Conservation (phyloP, 148 eudicot genomes). For the Cornus suecica region DNA sequence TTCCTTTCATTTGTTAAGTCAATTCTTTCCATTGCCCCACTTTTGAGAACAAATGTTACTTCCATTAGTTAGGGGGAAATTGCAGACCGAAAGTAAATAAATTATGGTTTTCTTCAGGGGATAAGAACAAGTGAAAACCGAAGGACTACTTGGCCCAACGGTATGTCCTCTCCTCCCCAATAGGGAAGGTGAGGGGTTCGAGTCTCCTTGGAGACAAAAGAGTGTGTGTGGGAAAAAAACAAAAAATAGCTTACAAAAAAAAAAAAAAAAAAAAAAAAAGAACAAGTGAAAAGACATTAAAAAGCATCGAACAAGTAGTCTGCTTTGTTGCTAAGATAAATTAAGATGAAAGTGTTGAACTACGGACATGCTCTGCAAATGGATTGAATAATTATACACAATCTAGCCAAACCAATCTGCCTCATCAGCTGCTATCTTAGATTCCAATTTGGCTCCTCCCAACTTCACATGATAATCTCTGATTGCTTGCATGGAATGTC, state of each 20-base stretch:
- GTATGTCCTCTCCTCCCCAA: too few relatives aligned
- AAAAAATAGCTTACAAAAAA: too few relatives aligned
- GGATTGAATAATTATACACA: neutral
- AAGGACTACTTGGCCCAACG: too few relatives aligned
- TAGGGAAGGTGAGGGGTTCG: too few relatives aligned
- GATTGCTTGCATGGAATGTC: neutral
- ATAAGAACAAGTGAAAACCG: neutral
- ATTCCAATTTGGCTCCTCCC: neutral
- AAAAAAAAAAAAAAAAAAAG: neutral
- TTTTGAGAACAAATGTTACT: neutral
- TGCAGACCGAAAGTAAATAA: too few relatives aligned
- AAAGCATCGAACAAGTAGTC: neutral
- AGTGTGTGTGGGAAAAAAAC: too few relatives aligned
- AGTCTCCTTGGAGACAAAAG: too few relatives aligned
- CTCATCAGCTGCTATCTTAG: neutral
- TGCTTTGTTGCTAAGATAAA: neutral
- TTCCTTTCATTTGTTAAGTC: neutral
- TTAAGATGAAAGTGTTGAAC: neutral
- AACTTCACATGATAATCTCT: neutral
- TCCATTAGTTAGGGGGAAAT: neutral
- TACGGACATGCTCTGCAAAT: neutral
- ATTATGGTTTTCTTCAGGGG: too few relatives aligned
- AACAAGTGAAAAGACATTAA: neutral
- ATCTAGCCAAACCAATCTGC: constrained; percentile 1
- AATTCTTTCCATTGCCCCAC: neutral